phyloP scores from a whole-genome alignment of 768 basidiomycete genomes.

The Cytidiella melzeri region DNA sequence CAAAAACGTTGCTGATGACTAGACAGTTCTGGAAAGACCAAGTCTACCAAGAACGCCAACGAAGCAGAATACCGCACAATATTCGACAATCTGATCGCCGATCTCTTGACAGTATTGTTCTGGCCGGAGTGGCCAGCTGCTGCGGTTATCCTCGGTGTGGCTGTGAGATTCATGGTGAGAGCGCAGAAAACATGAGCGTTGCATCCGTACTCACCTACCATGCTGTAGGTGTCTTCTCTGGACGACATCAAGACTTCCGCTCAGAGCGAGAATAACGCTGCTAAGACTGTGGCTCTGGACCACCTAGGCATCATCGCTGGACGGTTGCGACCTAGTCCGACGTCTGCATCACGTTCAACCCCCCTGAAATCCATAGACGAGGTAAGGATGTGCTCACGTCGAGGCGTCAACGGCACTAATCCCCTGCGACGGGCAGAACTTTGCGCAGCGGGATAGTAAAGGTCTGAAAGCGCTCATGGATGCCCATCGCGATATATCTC shows the following conservation, averaged over 20 bases:
- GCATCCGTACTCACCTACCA: neutral
- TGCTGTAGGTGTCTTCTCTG: constrained; percentile 63
- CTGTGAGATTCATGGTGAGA: constrained; percentile 80
- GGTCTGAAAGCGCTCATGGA: constrained; percentile 53
- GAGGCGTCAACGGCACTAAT: too few relatives aligned
- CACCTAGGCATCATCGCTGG: constrained; percentile 93
- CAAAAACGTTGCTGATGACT: neutral
- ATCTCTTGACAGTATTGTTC: constrained; percentile 81
- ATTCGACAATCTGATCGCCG: constrained; percentile 86
- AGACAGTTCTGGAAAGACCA: constrained; percentile 75
- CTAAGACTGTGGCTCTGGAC: constrained; percentile 86
- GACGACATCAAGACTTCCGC: constrained; percentile 72
- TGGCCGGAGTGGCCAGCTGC: constrained; percentile 99
- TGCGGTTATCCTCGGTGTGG: constrained; percentile 69
- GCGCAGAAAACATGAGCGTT: neutral
- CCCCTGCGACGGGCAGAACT: constrained; percentile 37
- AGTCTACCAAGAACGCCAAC: constrained; percentile 83
- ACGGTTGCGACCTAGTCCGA: constrained; percentile 53
- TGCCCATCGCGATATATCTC: constrained; percentile 58
- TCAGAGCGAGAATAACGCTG: constrained; percentile 70
- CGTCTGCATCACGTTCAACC: constrained; percentile 29
- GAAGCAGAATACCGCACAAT: constrained; percentile 93
- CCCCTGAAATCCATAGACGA: constrained; percentile 62
- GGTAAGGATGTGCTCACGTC: too few relatives aligned
- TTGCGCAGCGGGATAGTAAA: constrained; percentile 42